Evolutionary conservation across 1,139 yeast species (phyloP).

Genomic region (Sugiyamaella grinbergsii): DNA sequence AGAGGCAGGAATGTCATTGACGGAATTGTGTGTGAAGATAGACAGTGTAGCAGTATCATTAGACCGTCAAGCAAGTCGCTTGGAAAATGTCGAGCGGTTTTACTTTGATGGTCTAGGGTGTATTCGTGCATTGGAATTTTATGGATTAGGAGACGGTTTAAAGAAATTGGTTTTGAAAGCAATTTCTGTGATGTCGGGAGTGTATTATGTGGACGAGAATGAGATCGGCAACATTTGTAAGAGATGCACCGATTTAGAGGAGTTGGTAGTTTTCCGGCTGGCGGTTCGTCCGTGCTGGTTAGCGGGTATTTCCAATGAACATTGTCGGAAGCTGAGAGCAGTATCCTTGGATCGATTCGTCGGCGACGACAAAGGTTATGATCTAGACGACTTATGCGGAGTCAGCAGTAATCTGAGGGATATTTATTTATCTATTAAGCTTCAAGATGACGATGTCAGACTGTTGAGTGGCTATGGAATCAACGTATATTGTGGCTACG

Average conservation of each 20-base stretch:
- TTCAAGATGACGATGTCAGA: not conserved
- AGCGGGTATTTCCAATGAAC: not conserved
- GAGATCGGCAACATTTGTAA: not conserved
- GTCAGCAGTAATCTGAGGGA: not conserved
- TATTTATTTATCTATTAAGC: not conserved
- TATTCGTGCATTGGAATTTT: constrained; percentile 4
- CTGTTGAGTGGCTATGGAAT: not conserved
- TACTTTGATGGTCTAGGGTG: constrained; percentile 7
- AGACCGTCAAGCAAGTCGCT: not conserved
- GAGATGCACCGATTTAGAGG: constrained; percentile 1
- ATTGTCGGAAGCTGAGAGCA: not conserved
- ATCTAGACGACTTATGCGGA: not conserved
- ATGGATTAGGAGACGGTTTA: not conserved
- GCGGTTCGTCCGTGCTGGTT: not conserved
- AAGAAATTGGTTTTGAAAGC: not conserved
- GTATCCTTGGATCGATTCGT: not conserved
- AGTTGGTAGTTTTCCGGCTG: not conserved
- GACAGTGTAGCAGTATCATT: not conserved
- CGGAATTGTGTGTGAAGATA: constrained; percentile 3
- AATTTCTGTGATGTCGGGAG: not conserved
- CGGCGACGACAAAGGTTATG: not conserved
- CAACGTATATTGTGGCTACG: not conserved
- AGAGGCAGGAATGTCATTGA: not conserved
- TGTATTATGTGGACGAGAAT: not conserved
- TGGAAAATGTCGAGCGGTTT: not conserved